A percentile compares a stretch with the other conserved stretches of the same genome.
These are phyloP conservation scores for Fusarium sp. DNA, from an alignment of 2,329 filamentous ascomycete species.

Conservation along the genomic window DNA sequence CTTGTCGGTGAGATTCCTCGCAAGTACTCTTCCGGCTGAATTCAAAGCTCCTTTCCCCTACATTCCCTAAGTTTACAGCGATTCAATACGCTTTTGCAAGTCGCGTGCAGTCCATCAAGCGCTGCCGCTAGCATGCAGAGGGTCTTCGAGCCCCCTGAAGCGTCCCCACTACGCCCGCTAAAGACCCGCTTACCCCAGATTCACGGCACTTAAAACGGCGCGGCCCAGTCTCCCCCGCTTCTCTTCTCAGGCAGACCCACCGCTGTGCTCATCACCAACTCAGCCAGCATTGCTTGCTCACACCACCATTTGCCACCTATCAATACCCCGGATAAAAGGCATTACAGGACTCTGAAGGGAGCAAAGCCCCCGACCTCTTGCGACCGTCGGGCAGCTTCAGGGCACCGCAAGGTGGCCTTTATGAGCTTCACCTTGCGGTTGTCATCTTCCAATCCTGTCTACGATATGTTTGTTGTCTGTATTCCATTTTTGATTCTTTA, in stretches of 20 bases:
- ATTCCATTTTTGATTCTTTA: neutral
- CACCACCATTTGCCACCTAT: constrained; percentile 10
- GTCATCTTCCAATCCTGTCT: neutral
- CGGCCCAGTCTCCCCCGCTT: constrained; percentile 29
- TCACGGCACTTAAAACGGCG: constrained; percentile 33
- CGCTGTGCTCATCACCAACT: constrained; percentile 10
- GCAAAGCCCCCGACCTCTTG: neutral
- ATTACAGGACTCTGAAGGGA: constrained; percentile 13
- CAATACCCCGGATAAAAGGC: constrained; percentile 8
- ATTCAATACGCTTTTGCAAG: constrained; percentile 21
- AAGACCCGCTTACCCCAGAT: constrained; percentile 43
- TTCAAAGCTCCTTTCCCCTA: constrained; percentile 1
- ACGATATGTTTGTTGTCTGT: neutral
- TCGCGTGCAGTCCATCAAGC: constrained; percentile 22
- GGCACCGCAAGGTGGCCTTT: neutral
- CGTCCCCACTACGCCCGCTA: constrained; percentile 36
- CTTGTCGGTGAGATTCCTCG: constrained; percentile 1
- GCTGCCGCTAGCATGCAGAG: constrained; percentile 27
- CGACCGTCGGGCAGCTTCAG: neutral
- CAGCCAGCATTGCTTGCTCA: constrained; percentile 13
- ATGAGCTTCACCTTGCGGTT: neutral
- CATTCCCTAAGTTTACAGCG: constrained; percentile 8
- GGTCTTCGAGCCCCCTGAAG: constrained; percentile 18
- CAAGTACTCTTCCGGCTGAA: constrained; percentile 3
- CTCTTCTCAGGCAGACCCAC: constrained; percentile 8